A percentile compares a stretch with the other conserved stretches of the same genome.
phyloP scores from a whole-genome alignment of 163 green algal genomes.

The Chloromonas sp. region DNA sequence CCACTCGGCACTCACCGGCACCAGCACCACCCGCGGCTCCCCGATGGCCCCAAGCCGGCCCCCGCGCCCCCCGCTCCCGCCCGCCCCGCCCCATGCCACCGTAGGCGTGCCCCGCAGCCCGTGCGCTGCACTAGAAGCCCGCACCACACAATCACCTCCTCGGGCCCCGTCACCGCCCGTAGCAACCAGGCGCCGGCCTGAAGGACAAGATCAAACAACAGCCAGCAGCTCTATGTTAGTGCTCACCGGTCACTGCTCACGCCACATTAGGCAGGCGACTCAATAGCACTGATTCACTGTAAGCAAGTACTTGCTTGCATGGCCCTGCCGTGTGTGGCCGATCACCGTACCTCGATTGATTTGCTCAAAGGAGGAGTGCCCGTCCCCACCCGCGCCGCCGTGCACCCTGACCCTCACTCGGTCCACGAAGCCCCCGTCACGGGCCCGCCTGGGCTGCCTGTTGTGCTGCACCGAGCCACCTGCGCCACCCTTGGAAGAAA shows the following conservation, averaged over 20 bases:
- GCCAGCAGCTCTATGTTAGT: too few relatives aligned
- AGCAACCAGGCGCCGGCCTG: not conserved
- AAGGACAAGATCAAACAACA: not conserved
- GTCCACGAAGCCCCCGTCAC: too few relatives aligned
- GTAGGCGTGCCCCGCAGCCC: not conserved
- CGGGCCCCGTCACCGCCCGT: not conserved
- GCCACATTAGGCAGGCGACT: too few relatives aligned
- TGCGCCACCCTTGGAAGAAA: too few relatives aligned
- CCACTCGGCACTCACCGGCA: slow-evolving; percentile 1
- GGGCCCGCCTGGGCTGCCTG: too few relatives aligned
- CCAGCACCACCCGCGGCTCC: not conserved
- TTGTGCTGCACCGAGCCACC: too few relatives aligned
- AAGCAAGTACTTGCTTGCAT: too few relatives aligned
- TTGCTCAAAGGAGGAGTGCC: not conserved
- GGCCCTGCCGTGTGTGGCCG: not conserved
- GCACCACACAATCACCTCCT: slow-evolving; percentile 2
- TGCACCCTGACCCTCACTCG: too few relatives aligned
- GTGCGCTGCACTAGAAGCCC: not conserved
- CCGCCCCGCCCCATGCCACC: not conserved
- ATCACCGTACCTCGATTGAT: not conserved
- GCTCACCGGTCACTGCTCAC: too few relatives aligned
- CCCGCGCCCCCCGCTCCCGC: not conserved
- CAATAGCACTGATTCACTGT: too few relatives aligned
- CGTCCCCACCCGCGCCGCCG: too few relatives aligned
- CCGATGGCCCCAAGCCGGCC: not conserved